Conservation (phyloP, 495 filamentous ascomycete genomes). For the Aspergillus nidulans region DNA sequence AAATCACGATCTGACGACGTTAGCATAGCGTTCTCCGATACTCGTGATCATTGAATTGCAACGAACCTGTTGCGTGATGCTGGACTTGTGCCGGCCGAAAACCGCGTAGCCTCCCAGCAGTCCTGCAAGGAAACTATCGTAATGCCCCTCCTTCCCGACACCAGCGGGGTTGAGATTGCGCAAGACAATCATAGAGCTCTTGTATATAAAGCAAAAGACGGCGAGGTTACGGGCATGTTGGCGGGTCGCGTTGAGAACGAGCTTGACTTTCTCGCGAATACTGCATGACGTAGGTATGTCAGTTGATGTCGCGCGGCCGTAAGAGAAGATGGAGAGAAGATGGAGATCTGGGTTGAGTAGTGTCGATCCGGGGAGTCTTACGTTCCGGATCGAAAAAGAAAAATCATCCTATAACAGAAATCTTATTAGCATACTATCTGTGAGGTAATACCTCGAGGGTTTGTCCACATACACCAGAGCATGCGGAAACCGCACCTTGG, state of each 20-base stretch:
- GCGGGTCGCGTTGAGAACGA: constrained; percentile 80
- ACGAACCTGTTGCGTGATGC: constrained; percentile 79
- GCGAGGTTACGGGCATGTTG: constrained; percentile 90
- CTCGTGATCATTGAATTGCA: background rate
- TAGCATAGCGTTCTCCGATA: background rate
- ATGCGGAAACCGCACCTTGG: constrained; percentile 98
- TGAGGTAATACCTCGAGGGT: background rate
- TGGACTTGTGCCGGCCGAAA: constrained; percentile 79
- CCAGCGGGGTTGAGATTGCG: constrained; percentile 57
- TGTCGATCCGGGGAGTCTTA: constrained; percentile 42
- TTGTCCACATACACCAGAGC: constrained; percentile 70
- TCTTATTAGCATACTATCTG: constrained; percentile 7
- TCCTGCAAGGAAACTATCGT: constrained; percentile 86
- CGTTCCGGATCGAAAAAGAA: constrained; percentile 90
- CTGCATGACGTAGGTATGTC: constrained; percentile 32
- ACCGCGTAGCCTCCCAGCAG: constrained; percentile 87
- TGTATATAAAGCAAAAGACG: constrained; percentile 87
- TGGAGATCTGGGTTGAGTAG: background rate
- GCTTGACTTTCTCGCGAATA: constrained; percentile 68
- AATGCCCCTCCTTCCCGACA: constrained; percentile 61
- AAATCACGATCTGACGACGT: constrained; percentile 70
- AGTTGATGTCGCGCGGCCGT: background rate
- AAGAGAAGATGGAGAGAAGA: background rate
- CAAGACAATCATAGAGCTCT: constrained; percentile 67
- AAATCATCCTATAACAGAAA: constrained; percentile 64